Evolutionary conservation across 192 early-diverging fungal genomes (phyloP).

Genomic region (Coemansia sp.): DNA sequence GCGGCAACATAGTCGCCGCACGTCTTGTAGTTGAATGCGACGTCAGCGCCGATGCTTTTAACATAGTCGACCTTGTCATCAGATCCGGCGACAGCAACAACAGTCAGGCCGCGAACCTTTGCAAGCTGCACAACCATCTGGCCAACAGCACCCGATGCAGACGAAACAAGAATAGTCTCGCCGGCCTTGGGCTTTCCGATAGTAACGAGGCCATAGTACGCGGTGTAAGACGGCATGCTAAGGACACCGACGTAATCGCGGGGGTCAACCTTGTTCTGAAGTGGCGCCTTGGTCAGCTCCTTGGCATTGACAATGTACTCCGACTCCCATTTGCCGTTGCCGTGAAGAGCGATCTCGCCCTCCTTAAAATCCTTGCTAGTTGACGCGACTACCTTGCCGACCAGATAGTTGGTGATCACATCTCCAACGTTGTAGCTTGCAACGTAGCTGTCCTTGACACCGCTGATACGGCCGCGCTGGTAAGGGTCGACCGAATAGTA

Average conservation of each 20-base stretch:
- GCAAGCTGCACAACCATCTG: constrained; percentile 77
- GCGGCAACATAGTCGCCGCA: constrained; percentile 46
- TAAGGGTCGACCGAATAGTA: constrained; percentile 75
- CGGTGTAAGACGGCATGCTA: constrained; percentile 82
- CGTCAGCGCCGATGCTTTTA: constrained; percentile 69
- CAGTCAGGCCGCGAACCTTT: constrained; percentile 67
- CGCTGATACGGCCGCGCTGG: constrained; percentile 69
- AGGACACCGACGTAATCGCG: constrained; percentile 53
- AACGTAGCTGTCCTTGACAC: constrained; percentile 57
- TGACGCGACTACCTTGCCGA: constrained; percentile 67
- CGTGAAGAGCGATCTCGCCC: constrained; percentile 79
- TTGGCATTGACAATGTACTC: constrained; percentile 57
- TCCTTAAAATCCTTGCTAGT: constrained; percentile 56
- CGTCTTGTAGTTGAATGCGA: constrained; percentile 91
- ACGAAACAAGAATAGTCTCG: constrained; percentile 77
- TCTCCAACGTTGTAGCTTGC: constrained; percentile 60
- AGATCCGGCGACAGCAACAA: constrained; percentile 78
- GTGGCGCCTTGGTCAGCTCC: constrained; percentile 46
- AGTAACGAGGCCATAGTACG: constrained; percentile 62
- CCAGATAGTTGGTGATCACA: constrained; percentile 30
- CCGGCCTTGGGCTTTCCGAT: constrained; percentile 74
- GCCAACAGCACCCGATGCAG: constrained; percentile 75
- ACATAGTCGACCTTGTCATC: constrained; percentile 81
- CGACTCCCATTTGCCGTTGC: constrained; percentile 63
- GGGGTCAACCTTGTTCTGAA: constrained; percentile 5